A percentile compares a stretch with the other conserved stretches of the same genome.
Conservation (phyloP, 2,329 filamentous ascomycete species). For the Pseudopithomyces chartarum region DNA sequence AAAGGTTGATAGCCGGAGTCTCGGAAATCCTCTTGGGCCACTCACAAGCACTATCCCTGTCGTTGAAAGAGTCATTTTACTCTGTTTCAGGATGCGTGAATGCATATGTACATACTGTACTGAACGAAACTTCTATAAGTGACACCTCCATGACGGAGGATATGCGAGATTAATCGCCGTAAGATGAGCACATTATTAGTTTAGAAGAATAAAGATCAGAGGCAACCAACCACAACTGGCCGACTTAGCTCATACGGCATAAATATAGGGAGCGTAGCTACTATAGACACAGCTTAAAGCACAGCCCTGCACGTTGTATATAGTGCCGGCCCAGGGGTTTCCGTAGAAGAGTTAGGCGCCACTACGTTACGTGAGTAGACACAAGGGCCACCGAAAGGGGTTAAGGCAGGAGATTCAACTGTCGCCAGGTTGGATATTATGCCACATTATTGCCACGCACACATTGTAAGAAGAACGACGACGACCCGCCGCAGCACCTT, state of each 20-base stretch:
- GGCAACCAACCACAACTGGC: not conserved
- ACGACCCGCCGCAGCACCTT: not conserved
- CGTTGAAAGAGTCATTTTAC: no score
- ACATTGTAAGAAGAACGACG: not conserved
- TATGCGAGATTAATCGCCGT: not conserved
- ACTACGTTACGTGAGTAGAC: not conserved
- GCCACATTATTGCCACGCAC: not conserved
- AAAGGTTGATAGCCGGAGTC: no score
- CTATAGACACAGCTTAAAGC: not conserved
- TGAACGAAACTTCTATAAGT: no score
- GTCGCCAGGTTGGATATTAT: not conserved
- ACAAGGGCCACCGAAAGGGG: slow-evolving; percentile 1
- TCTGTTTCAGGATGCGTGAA: no score
- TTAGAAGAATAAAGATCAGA: not conserved
- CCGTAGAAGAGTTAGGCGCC: not conserved
- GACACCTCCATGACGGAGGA: no score
- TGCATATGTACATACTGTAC: no score
- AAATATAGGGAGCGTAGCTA: not conserved
- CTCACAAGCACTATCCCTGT: no score
- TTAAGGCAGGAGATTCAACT: not conserved
- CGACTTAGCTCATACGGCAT: not conserved
- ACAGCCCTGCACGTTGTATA: not conserved
- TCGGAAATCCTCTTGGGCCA: no score
- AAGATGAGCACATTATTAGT: not conserved
- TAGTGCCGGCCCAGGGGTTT: not conserved